Evolutionary conservation across 495 filamentous ascomycete species (phyloP).

Genomic region (Glarea lozoyensis): DNA sequence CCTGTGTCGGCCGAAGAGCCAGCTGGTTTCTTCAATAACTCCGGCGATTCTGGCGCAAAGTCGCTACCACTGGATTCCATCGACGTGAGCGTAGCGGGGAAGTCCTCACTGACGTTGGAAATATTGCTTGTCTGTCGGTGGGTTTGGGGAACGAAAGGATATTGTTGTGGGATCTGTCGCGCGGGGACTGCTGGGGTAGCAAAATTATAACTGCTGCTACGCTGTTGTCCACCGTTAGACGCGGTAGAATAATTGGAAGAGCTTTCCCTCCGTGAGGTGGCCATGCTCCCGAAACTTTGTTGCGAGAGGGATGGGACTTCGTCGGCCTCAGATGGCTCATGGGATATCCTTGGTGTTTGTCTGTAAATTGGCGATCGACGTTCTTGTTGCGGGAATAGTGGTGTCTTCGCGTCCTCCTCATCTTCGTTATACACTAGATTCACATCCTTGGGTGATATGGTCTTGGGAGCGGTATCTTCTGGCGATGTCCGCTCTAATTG

Average conservation of each 20-base stretch:
- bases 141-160: conserved; percentile 39
- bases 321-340: conserved; percentile 16
- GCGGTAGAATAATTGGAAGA: conserved; percentile 28
- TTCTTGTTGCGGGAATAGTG: conserved; percentile 54
- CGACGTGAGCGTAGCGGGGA: conserved; percentile 49
- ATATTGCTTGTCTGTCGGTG: conserved; percentile 19
- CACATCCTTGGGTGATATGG: conserved; percentile 94
- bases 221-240: conserved; percentile 20
- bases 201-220: conserved; percentile 29
- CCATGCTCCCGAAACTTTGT: conserved; percentile 33
- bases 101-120: conserved; percentile 35
- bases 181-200: conserved; percentile 30
- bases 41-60: conserved; percentile 13
- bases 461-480: conserved; percentile 55
- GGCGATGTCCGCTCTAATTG: conserved; percentile 35
- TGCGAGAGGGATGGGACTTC: conserved; percentile 24
- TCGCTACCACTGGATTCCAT: conserved; percentile 62
- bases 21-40: conserved; percentile 43
- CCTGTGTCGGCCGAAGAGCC: conserved; percentile 67
- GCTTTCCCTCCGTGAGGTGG: conserved; percentile 33
- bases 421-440: conserved; percentile 73
- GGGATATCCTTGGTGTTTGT: conserved; percentile 9
- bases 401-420: conserved; percentile 57
- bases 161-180: conserved; percentile 45
- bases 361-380: conserved; percentile 3